Base-by-base conservation (phyloP, 768 basidiomycete species). In the Termitomyces sp. region DNA sequence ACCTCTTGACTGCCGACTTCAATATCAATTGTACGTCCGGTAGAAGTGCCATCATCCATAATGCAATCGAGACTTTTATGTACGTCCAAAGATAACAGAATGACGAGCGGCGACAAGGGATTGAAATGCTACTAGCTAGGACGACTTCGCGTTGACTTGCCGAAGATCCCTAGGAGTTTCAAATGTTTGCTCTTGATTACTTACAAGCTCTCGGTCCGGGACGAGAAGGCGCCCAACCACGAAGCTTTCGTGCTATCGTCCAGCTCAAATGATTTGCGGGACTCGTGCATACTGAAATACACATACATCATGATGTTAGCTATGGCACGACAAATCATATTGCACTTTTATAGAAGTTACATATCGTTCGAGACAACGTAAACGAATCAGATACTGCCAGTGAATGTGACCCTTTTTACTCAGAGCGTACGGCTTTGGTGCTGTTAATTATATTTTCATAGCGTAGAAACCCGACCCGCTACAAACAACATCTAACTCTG, bases 1-100 rank as follows among this genome's bases (percentile, higher is more conserved):
- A 91, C 83, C 72, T 95, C 94, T 71, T 90, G 87, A 7, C 86
- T 83, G 37, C 86, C 86, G 5, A 92, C 78, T 65, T 91, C 90
- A 63, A 92, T 90, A 69, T 90, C 87, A 50, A 90, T 79, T 5
- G 85, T 78, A 55, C 80, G 78, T 41, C 79, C 78, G n/a, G 72
- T 61, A 27, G 67, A 55, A 34, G 68, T 42, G 26, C 62, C 57
- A 48, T 73, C 74, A 55, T 75, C 77, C 74, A 77, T 77, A 37
- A 26, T 61, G 48, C 50, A 26, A 26, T 31, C 8, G n/a, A 13
- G 10, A 32, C 13, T n/a, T 36, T 7, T 13, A 42, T 36, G 22
- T 32, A 24, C 5, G 39, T 27, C 46, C 22, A 16, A 2, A 20
- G n/a, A 52, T 12, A 46, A 20, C 49, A 46, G 20, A 47, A 31